phyloP scores from a whole-genome alignment of 2,329 filamentous ascomycete species.

The Thelonectria discophora region DNA sequence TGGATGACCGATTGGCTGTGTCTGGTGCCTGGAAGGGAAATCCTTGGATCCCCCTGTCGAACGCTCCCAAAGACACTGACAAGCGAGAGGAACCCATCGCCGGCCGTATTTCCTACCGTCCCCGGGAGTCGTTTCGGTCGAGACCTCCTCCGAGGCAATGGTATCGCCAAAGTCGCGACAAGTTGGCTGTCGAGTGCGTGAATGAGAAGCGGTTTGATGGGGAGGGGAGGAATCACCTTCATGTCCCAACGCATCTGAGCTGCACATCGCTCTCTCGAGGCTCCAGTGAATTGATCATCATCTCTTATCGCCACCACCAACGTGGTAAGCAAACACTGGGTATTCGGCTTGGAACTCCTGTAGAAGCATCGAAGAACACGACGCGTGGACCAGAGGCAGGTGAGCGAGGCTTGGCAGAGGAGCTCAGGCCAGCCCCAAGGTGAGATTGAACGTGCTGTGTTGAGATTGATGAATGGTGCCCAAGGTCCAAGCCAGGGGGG shows the following conservation, averaged over 20 bases:
- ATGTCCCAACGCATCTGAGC: not conserved
- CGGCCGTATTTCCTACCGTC: not conserved
- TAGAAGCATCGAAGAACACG: slow-evolving; percentile 18
- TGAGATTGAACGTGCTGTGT: not conserved
- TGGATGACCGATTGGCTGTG: slow-evolving; percentile 28
- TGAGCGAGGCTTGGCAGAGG: slow-evolving; percentile 2
- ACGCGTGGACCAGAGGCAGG: slow-evolving; percentile 7
- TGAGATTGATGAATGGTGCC: slow-evolving; percentile 8
- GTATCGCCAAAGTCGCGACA: slow-evolving; percentile 12
- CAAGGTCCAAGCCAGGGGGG: slow-evolving; percentile 3
- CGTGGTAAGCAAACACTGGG: not conserved
- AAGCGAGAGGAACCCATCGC: not conserved
- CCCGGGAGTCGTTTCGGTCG: slow-evolving; percentile 16
- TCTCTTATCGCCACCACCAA: slow-evolving; percentile 2
- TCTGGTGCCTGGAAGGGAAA: slow-evolving; percentile 10
- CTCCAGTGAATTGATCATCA: not conserved
- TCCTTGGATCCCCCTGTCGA: slow-evolving; percentile 8
- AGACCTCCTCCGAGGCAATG: slow-evolving; percentile 7
- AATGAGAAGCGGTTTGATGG: slow-evolving; percentile 6
- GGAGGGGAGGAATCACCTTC: not conserved
- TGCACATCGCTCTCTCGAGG: not conserved
- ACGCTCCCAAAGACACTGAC: slow-evolving; percentile 4
- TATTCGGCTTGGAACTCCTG: not conserved
- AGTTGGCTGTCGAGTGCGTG: slow-evolving; percentile 4
- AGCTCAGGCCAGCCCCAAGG: slow-evolving; percentile 1